Conservation (phyloP, 2,329 filamentous ascomycete genomes). For the Aphanocladium album region DNA sequence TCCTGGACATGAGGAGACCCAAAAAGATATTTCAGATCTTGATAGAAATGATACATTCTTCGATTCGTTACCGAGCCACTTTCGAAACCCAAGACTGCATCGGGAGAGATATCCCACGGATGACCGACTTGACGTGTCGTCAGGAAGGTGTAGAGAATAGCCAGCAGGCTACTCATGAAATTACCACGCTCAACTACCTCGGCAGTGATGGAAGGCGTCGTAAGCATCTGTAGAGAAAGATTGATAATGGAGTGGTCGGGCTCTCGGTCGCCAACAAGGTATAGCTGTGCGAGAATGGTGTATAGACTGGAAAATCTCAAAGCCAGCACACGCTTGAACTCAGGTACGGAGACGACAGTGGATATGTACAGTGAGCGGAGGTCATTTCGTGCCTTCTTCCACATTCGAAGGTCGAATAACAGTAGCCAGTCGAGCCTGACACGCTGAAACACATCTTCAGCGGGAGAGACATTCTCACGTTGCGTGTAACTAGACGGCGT, state of each 20-base stretch:
- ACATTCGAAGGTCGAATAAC: slow-evolving; percentile 88
- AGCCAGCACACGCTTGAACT: slow-evolving; percentile 92
- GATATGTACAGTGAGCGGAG: slow-evolving; percentile 92
- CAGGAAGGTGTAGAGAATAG: slow-evolving; percentile 94
- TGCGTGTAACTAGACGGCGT: slow-evolving; percentile 66
- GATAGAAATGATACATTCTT: slow-evolving; percentile 95
- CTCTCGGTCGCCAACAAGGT: slow-evolving; percentile 91
- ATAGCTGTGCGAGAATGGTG: slow-evolving; percentile 87
- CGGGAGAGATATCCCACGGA: slow-evolving; percentile 80
- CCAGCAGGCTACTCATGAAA: slow-evolving; percentile 90
- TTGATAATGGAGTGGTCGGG: slow-evolving; percentile 99
- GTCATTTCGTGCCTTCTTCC: slow-evolving; percentile 91
- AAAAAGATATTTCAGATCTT: slow-evolving; percentile 88
- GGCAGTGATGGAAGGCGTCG: slow-evolving; percentile 91
- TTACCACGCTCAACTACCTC: slow-evolving; percentile 94
- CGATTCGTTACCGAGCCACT: slow-evolving; percentile 91
- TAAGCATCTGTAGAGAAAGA: slow-evolving; percentile 91
- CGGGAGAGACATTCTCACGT: slow-evolving; percentile 57
- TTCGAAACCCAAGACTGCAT: slow-evolving; percentile 86
- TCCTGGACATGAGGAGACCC: slow-evolving; percentile 84
- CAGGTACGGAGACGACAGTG: slow-evolving; percentile 88
- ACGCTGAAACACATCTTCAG: slow-evolving; percentile 84
- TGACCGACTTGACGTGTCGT: slow-evolving; percentile 95
- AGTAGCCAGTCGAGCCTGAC: slow-evolving; percentile 92
- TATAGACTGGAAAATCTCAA: slow-evolving; percentile 93